phyloP scores from a whole-genome alignment of 2,329 filamentous ascomycete genomes.

The Fusarium oxysporum region DNA sequence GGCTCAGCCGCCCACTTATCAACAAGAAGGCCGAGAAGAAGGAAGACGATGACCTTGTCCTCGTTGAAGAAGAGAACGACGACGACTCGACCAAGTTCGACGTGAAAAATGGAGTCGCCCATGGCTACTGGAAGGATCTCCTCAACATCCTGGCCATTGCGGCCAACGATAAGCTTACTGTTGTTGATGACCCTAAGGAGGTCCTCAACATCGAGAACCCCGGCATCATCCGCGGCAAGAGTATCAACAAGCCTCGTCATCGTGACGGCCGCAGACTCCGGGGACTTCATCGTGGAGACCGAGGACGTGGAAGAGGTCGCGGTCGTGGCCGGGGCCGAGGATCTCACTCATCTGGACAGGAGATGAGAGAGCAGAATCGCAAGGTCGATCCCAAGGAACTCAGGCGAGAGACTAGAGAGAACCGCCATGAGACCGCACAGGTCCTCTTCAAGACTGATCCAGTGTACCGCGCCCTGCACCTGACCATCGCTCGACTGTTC shows the following conservation, averaged over 20 bases:
- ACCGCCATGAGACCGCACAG: conserved; percentile 57
- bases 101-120: conserved; percentile 61
- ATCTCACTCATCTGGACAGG: background rate
- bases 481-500: conserved; percentile 66
- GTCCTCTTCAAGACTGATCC: conserved; percentile 55
- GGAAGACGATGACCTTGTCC: conserved; percentile 51
- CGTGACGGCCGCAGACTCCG: conserved; percentile 5
- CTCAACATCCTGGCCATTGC: conserved; percentile 67
- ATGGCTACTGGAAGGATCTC: conserved; percentile 73
- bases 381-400: conserved; percentile 28
- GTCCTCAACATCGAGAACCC: conserved; percentile 55
- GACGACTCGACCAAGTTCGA: conserved; percentile 54
- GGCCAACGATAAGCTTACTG: conserved; percentile 59
- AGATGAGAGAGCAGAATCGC: background rate
- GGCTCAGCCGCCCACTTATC: conserved; percentile 67
- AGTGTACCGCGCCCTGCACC: conserved; percentile 64
- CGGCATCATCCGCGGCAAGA: conserved; percentile 40
- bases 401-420: conserved; percentile 48
- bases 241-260: conserved; percentile 3
- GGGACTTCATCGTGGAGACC: background rate
- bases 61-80: conserved; percentile 50
- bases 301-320: background rate
- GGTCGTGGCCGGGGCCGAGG: background rate
- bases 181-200: conserved; percentile 52
- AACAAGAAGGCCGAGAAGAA: conserved; percentile 62